Percentiles rank a stretch among this genome's conserved stretches.
Conservation (phyloP, 2,329 filamentous ascomycete genomes). For the Akanthomyces lecanii region DNA sequence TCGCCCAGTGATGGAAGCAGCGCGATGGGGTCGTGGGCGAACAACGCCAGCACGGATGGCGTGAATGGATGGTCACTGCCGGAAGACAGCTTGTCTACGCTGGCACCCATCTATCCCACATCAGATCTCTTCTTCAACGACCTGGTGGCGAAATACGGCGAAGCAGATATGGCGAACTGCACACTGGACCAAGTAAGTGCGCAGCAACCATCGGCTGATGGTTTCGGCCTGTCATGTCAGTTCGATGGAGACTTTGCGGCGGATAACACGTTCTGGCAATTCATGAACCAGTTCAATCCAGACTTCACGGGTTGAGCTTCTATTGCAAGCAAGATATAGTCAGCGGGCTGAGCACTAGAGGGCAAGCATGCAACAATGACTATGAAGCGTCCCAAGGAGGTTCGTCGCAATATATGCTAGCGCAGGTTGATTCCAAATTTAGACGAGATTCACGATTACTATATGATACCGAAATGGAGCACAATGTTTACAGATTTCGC, state of each 20-base stretch:
- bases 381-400: too few species aligned
- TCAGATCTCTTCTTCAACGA: conserved; percentile 56
- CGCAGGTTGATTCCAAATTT: not conserved
- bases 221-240: conserved; percentile 33
- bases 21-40: conserved; percentile 3
- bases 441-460: not conserved
- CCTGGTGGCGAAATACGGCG: conserved; percentile 38
- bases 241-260: conserved; percentile 53
- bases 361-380: too few species aligned
- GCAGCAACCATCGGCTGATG: conserved; percentile 20
- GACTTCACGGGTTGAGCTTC: not conserved
- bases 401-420: not conserved
- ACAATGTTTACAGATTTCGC: not conserved
- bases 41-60: conserved; percentile 14
- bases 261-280: conserved; percentile 50
- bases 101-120: conserved; percentile 54
- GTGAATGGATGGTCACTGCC: conserved; percentile 10
- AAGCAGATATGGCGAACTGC: conserved; percentile 17
- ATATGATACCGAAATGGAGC: not conserved
- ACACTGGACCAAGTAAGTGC: not conserved
- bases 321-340: too few species aligned
- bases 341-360: too few species aligned
- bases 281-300: conserved; percentile 39
- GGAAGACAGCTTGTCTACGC: conserved; percentile 38
- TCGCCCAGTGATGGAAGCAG: conserved; percentile 16